Evolutionary conservation across 1,284 basidiomycete species (phyloP), one percentile per base, ranked within the genome.

Genomic region (Rhodotorula sp.): DNA sequence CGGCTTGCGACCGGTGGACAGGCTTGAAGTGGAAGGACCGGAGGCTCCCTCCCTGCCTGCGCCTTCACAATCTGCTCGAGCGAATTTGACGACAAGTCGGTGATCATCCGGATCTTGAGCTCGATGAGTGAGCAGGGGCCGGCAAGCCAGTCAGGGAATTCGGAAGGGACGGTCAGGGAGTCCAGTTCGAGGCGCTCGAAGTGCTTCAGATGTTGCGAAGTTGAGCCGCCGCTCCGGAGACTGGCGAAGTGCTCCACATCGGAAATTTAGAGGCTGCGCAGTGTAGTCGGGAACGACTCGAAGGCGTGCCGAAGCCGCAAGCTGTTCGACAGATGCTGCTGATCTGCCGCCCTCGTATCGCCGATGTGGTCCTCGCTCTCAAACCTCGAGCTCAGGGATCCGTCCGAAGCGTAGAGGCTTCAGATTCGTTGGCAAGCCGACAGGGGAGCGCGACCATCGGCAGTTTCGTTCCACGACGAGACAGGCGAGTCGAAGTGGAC

Each of bases 1-100:
- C 40, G 15, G 40, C 40, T 13, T 44, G 40, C 40, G 40, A 44
- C 40, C 40, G 40, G 40, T 44, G 40, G 40, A 44, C 40, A 18
- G 62, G 60, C 56, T 67, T 68, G 63, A 62, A 71, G 10, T 59
- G 18, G 7, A 71, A 60, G 54, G 62, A 57, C 31, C 54, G 40
- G 28, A 71, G 47, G 11, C 15, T 1, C 8, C 16, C 15, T 1
- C 8, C 16, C 11, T 2, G 63, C 67, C 4, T 52, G 26, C 24
- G 1, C 24, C 15, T 57, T 30, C 11, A 59, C 48, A 6, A 59
- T 46, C 15, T 15, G 22, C 52, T 28, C 18, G 1, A 60, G 47
- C 40, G 40, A 44, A 11, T 4, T 13, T 3, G 40, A 44, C 40
- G 40, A 44, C 30, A 64, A 16, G 20, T 28, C 37, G 5, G 16